Base-by-base conservation (phyloP, 805 yeast genomes). In the Metschnikowia noctiluminum region DNA sequence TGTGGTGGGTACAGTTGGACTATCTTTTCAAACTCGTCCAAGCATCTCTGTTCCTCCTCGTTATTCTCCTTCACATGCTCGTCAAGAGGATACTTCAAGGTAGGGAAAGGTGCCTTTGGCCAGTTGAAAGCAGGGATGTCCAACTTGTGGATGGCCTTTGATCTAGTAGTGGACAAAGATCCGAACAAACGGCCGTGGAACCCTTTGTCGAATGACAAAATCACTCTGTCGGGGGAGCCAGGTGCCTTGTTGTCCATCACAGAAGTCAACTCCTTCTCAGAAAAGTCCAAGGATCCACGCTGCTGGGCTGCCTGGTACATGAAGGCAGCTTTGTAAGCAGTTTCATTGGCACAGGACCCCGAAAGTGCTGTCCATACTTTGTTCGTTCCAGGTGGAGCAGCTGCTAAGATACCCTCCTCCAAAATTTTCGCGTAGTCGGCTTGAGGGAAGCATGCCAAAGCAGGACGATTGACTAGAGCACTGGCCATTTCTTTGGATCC, bases 101-200 rank as follows among this genome's bases (percentile, higher is more conserved):
- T 60, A 56, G 98, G 98, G 76, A 84, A 91, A 54, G 89, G 89
- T 48, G 97, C 97, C 68, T 87, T 90, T 64, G 98, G 98, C 97
- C 97, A 91, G 63, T 88, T 81, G 76, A 91, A 91, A 6, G 96
- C 83, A 52, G 98, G 98, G 71, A 92, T 76, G 69, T 85, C 91
- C 68, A 91, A 74, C 75, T 92, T 91, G 77, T 91, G 98, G 60
- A 92, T 80, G 57, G 97, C 96, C 76, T 89, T 92, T 49, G 97
- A 89, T 67, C 96, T 82, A 36, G 98, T 91, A 56, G 89, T 82
- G 7, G 96, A 87, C 39, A 88, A 90, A 47, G 96, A 80, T 26
- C 96, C 98, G 72, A 91, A 89, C 55, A 90, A 72, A 71, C 98
- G 83, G 56, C 98, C 98, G 66, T 91, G 98, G 87, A 91, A 92